These are phyloP conservation scores for Zymoseptoria pseudotritici DNA, from an alignment of 2,329 filamentous ascomycete species.

Conservation along the genomic window DNA sequence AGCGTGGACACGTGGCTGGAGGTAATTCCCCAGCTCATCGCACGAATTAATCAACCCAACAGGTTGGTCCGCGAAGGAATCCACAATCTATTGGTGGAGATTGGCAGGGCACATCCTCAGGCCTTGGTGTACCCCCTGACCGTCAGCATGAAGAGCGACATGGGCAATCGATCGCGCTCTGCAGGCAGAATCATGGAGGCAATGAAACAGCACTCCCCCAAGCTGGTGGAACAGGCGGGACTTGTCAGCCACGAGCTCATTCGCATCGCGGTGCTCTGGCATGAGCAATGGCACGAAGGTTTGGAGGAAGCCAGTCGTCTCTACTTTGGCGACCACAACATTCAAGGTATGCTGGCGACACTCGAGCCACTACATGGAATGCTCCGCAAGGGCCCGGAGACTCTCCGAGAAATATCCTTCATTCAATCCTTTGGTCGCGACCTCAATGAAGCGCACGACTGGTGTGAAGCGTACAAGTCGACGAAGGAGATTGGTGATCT, in stretches of 20 bases:
- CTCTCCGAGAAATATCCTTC: slow-evolving; percentile 91
- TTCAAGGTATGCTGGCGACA: slow-evolving; percentile 92
- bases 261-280: slow-evolving; percentile 93
- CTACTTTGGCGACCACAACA: slow-evolving; percentile 96
- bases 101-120: slow-evolving; percentile 90
- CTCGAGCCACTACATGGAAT: slow-evolving; percentile 86
- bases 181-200: slow-evolving; percentile 94
- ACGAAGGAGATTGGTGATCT: slow-evolving; percentile 89
- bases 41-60: slow-evolving; percentile 94
- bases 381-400: slow-evolving; percentile 85
- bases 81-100: slow-evolving; percentile 83
- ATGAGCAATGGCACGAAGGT: slow-evolving; percentile 97
- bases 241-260: slow-evolving; percentile 94
- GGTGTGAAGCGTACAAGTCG: slow-evolving; percentile 84
- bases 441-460: slow-evolving; percentile 87
- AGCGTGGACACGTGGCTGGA: slow-evolving; percentile 98
- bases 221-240: slow-evolving; percentile 89
- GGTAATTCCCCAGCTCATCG: slow-evolving; percentile 94
- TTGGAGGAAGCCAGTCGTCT: slow-evolving; percentile 92
- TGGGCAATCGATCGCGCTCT: slow-evolving; percentile 74
- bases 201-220: slow-evolving; percentile 90
- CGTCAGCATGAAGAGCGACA: slow-evolving; percentile 95
- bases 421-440: slow-evolving; percentile 95
- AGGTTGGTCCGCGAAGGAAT: slow-evolving; percentile 80
- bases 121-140: slow-evolving; percentile 95